Conservation (phyloP, 169 alveolate genomes). For the Cryptosporidium tyzzeri region DNA sequence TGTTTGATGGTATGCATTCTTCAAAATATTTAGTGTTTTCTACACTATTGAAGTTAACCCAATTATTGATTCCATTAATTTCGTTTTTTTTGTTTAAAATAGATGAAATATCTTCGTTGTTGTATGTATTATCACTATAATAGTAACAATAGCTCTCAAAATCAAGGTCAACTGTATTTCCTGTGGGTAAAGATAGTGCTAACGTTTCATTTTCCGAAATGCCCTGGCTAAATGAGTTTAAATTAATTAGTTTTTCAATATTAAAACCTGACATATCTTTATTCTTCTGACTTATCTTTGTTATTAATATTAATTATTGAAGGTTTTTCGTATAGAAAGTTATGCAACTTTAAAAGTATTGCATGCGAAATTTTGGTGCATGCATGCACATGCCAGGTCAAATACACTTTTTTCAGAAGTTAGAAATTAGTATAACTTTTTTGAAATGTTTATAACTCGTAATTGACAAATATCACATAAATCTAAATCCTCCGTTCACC, state of each 20-base stretch:
- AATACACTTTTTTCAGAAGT: neutral
- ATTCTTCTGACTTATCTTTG: conserved; percentile 63
- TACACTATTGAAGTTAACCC: neutral
- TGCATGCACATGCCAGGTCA: conserved; percentile 8
- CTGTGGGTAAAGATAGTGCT: conserved; percentile 62
- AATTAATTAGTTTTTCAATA: conserved; percentile 66
- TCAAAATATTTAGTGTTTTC: neutral
- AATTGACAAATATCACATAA: neutral
- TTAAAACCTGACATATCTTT: conserved; percentile 76
- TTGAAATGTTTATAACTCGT: neutral
- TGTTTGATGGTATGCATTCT: neutral
- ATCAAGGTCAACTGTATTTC: conserved; percentile 69
- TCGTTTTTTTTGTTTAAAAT: conserved; percentile 11
- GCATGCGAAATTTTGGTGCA: conserved; percentile 26
- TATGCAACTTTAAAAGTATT: neutral
- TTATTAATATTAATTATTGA: conserved; percentile 3
- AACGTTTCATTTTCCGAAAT: conserved; percentile 29
- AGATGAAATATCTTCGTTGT: conserved; percentile 29
- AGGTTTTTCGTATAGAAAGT: neutral
- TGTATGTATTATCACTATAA: conserved; percentile 21
- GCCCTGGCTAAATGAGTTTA: conserved; percentile 48
- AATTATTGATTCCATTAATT: conserved; percentile 12
- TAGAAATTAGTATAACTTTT: neutral
- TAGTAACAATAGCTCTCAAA: conserved; percentile 65
- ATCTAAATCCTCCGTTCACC: neutral